Evolutionary conservation across 139 green algal species (phyloP).

Genomic region (Trebouxia sp.): DNA sequence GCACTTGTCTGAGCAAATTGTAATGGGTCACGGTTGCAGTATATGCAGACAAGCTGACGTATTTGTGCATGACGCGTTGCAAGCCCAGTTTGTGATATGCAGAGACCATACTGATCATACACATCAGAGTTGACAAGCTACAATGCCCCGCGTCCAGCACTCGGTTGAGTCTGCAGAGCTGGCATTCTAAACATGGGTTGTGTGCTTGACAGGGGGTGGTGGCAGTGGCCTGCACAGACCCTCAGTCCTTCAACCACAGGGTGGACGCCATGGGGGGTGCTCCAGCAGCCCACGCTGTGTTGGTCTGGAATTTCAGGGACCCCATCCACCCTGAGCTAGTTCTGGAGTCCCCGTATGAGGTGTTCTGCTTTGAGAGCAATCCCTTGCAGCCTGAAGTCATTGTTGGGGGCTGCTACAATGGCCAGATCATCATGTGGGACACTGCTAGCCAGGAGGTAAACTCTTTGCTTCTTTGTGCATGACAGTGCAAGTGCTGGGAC

Average conservation of each 20-base stretch:
- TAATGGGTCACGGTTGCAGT: no score
- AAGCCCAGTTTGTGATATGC: no score
- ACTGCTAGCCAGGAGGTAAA: constrained; percentile 17
- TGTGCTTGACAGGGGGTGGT: constrained; percentile 52
- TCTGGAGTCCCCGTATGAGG: constrained; percentile 75
- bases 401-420: constrained; percentile 75
- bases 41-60: no score
- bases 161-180: no score
- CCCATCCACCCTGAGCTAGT: constrained; percentile 83
- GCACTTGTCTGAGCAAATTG: no score
- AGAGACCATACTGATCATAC: no score
- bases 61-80: no score
- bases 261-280: constrained; percentile 53
- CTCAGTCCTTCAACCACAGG: constrained; percentile 54
- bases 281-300: constrained; percentile 42
- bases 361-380: constrained; percentile 80
- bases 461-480: no score
- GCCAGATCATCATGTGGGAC: constrained; percentile 67
- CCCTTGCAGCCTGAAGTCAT: constrained; percentile 72
- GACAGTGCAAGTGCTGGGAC: background rate
- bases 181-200: no score
- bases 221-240: constrained; percentile 69
- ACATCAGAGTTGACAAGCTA: no score
- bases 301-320: constrained; percentile 86
- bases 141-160: no score